phyloP scores from a whole-genome alignment of 2,329 filamentous ascomycete species.

The Stachybotrys chartarum region DNA sequence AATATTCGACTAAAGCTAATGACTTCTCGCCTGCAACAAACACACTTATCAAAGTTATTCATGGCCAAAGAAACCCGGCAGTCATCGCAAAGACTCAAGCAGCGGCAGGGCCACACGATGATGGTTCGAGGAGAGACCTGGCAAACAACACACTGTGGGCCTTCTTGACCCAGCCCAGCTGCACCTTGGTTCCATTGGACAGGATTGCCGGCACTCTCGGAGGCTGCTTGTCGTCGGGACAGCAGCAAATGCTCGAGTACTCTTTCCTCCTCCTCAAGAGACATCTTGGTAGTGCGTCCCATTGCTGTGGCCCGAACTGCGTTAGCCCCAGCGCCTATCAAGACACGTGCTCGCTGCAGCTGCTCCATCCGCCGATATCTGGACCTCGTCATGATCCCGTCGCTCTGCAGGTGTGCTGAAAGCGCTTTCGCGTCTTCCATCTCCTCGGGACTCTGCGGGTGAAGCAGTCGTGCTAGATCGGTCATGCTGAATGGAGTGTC shows the following conservation, averaged over 20 bases:
- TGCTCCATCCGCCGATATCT: slow-evolving; percentile 64
- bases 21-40: slow-evolving; percentile 86
- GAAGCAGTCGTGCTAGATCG: slow-evolving; percentile 72
- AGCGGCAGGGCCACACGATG: slow-evolving; percentile 94
- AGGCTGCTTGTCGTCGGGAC: slow-evolving; percentile 32
- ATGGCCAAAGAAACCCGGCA: slow-evolving; percentile 88
- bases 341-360: slow-evolving; percentile 61
- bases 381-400: slow-evolving; percentile 73
- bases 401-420: slow-evolving; percentile 67
- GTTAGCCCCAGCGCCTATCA: slow-evolving; percentile 22
- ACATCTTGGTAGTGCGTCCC: slow-evolving; percentile 32
- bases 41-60: slow-evolving; percentile 96
- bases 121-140: slow-evolving; percentile 80
- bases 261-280: slow-evolving; percentile 51
- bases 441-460: slow-evolving; percentile 71
- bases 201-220: slow-evolving; percentile 6
- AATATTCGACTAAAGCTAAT: slow-evolving; percentile 85
- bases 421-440: slow-evolving; percentile 74
- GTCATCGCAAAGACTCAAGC: slow-evolving; percentile 89
- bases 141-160: slow-evolving; percentile 89
- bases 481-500: slow-evolving; percentile 58
- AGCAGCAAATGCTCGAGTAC: slow-evolving; percentile 55
- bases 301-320: slow-evolving; percentile 8
- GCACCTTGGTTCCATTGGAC: slow-evolving; percentile 63
- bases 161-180: slow-evolving; percentile 60